phyloP scores from a whole-genome alignment of 108 stramenopile species.

The Thalassiosira profunda region DNA sequence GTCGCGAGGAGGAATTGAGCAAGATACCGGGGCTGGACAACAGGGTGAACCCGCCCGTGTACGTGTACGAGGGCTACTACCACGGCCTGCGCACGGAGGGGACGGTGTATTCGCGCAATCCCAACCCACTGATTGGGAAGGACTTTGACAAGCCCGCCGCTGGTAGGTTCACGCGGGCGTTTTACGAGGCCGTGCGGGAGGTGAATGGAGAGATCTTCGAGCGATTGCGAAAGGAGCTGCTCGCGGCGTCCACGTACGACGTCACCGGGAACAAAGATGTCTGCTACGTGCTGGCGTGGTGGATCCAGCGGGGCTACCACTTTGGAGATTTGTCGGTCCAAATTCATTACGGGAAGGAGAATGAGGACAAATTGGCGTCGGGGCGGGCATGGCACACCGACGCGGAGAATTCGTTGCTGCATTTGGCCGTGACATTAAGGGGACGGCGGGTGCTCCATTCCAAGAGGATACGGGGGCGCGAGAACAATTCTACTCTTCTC shows the following conservation, averaged over 20 bases:
- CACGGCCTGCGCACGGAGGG: conserved; percentile 17
- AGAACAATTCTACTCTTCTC: neutral
- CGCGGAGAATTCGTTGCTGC: conserved; percentile 29
- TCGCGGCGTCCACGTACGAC: conserved; percentile 5
- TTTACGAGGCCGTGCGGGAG: conserved; percentile 22
- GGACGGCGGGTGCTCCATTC: conserved; percentile 33
- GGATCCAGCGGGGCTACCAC: conserved; percentile 29
- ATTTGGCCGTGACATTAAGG: conserved; percentile 34
- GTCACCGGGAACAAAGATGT: conserved; percentile 21
- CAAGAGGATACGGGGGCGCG: neutral
- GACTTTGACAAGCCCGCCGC: conserved; percentile 31
- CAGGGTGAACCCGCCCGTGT: conserved; percentile 23
- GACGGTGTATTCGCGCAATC: conserved; percentile 26
- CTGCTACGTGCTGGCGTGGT: conserved; percentile 16
- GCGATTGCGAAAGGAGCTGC: conserved; percentile 7
- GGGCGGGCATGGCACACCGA: conserved; percentile 34
- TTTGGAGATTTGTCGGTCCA: conserved; percentile 37
- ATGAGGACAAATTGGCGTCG: conserved; percentile 32
- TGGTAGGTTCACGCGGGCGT: conserved; percentile 23
- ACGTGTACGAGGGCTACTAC: conserved; percentile 36
- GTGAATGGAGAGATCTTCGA: conserved; percentile 28
- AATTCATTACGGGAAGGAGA: conserved; percentile 27
- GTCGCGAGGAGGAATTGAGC: conserved; percentile 19
- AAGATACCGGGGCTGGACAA: conserved; percentile 23
- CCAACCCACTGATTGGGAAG: conserved; percentile 29